phyloP scores from a whole-genome alignment of 768 basidiomycete species.

The Suillus placidus region DNA sequence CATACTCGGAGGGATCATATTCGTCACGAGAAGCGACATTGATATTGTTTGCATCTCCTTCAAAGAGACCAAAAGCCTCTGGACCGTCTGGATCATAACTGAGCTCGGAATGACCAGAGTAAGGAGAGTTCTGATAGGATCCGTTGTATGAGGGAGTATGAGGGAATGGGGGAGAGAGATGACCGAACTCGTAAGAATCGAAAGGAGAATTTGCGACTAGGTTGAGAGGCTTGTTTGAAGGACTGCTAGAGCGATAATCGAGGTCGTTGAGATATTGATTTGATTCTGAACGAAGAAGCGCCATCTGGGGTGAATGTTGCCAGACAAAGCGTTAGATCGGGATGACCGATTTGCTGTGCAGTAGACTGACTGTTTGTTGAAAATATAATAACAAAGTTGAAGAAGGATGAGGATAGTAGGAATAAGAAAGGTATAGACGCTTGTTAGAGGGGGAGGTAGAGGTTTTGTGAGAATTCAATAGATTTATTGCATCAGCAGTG shows the following conservation, averaged over 20 bases:
- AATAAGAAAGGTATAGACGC: slow-evolving; percentile 21
- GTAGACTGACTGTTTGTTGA: slow-evolving; percentile 12
- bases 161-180: slow-evolving; percentile 44
- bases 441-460: slow-evolving; percentile 20
- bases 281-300: slow-evolving; percentile 33
- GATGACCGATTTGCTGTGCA: slow-evolving; percentile 1
- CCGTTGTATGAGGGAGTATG: slow-evolving; percentile 62
- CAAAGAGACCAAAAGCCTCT: slow-evolving; percentile 52
- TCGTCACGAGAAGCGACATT: slow-evolving; percentile 42
- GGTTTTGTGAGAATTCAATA: slow-evolving; percentile 34
- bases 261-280: slow-evolving; percentile 22
- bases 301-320: slow-evolving; percentile 20
- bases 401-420: slow-evolving; percentile 9
- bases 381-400: slow-evolving; percentile 3
- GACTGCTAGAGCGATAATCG: slow-evolving; percentile 30
- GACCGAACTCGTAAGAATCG: slow-evolving; percentile 44
- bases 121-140: slow-evolving; percentile 74
- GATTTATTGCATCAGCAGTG: slow-evolving; percentile 16
- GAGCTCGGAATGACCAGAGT: slow-evolving; percentile 70
- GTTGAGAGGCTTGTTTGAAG: slow-evolving; percentile 31
- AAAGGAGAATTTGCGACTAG: slow-evolving; percentile 32
- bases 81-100: slow-evolving; percentile 50
- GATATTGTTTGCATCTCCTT: slow-evolving; percentile 43
- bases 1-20: slow-evolving; percentile 79
- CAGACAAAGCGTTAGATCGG: slow-evolving; percentile 7